Evolutionary conservation across 2,329 filamentous ascomycete genomes (phyloP), one percentile per base, ranked within the genome.

Genomic region (Blastomyces emzantsi): DNA sequence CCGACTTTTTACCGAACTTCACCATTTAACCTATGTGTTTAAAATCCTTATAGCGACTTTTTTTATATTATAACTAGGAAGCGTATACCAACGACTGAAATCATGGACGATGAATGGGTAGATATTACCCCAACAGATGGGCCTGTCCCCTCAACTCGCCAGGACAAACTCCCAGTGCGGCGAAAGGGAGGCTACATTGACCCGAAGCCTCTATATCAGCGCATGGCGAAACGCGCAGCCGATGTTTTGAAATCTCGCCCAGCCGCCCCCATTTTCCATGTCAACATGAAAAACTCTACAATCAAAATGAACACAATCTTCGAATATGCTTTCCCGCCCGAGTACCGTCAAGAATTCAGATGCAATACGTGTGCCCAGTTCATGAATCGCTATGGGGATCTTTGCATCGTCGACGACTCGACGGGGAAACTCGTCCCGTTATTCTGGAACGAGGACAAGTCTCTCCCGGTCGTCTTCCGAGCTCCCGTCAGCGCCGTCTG

Each of bases 21-120:
- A 19, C 4, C 1, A 54, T 15, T 49, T 25, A 22, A 1, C 3
- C 13, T 17, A 33, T 30, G 13, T 33, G 51, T 33, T 30, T 33
- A 28, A 54, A n/a, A 17, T 5, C 19, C 1, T 1, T 13, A 19
- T 2, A 54, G 13, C 15, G 13, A 19, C 8, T 6, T 28, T 28
- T 28, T n/a, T n/a, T n/a, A n/a, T n/a, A n/a, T n/a, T 17, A 54
- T 28, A 11, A 17, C 51, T 28, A 3, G 28, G 3, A 17, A 33
- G 17, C 28, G 5, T 22, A n/a, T 15, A 22, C 25, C 11, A 41
- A 49, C 9, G 22, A 25, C 11, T 52, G 13, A 9, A 19, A 43
- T 30, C 39, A 59, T 59, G 56, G 22, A 59, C 19, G 56, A 59
- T 19, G 56, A 59, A 28, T 59, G 56, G 56, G 56, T 59, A 22